Evolutionary conservation across 352 stramenopile species (phyloP).

Genomic region (Phytophthora citrophthora): DNA sequence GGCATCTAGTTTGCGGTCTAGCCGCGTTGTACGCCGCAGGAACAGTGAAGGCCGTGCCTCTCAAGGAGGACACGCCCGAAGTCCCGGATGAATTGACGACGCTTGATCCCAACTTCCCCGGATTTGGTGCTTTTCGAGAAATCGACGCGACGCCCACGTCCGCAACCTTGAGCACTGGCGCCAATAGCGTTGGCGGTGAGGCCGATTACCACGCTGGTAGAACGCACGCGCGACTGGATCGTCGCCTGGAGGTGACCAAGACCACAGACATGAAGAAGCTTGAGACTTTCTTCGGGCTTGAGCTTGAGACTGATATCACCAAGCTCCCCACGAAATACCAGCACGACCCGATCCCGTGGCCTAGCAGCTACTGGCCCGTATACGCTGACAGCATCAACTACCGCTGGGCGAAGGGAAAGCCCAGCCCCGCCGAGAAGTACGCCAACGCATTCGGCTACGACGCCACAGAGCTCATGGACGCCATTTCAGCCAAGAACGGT

Average conservation of each 20-base stretch:
- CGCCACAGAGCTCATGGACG: constrained; percentile 42
- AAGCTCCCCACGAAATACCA: constrained; percentile 53
- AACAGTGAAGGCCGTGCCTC: constrained; percentile 20
- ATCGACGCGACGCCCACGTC: constrained; percentile 17
- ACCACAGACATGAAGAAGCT: constrained; percentile 55
- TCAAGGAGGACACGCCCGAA: constrained; percentile 35
- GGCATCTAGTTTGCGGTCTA: constrained; percentile 32
- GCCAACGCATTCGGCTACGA: constrained; percentile 56
- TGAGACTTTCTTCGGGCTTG: constrained; percentile 51
- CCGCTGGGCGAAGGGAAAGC: constrained; percentile 42
- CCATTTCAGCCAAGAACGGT: constrained; percentile 52
- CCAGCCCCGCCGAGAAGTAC: constrained; percentile 62
- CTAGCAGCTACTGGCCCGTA: constrained; percentile 72
- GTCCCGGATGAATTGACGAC: constrained; percentile 31
- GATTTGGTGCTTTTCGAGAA: constrained; percentile 25
- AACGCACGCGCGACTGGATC: constrained; percentile 10
- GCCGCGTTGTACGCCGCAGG: constrained; percentile 20
- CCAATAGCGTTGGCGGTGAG: not conserved
- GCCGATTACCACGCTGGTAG: constrained; percentile 16
- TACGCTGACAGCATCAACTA: constrained; percentile 74
- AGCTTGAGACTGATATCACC: constrained; percentile 58
- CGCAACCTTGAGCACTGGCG: constrained; percentile 26
- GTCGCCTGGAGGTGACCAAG: constrained; percentile 47
- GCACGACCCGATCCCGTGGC: constrained; percentile 61
- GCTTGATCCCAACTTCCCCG: constrained; percentile 44